Evolutionary conservation across 345 rosid species (phyloP), one percentile per base, ranked within the genome.

Genomic region (Linum trigynum): DNA sequence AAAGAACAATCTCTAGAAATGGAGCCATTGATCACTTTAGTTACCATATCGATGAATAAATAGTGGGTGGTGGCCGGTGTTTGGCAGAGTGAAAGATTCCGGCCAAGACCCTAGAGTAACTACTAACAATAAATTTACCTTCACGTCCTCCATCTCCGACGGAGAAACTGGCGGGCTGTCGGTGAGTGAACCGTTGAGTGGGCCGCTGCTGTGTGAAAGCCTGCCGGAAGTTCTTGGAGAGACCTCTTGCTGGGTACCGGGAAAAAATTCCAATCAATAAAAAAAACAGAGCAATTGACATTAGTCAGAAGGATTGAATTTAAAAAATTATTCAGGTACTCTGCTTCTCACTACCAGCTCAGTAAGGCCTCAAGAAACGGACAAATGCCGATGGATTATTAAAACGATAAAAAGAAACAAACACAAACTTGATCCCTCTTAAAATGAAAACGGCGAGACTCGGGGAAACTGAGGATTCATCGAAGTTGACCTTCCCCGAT

Each of bases 161-260:
- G 99, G 97, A 12, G 97, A 94, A 51, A 90, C 96, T 6, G 99
- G 99, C 37, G 99, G 96, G 72, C 99, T 90, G 80, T 90, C 97
- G 7, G 97, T 87, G 12, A 87, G 79, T 16, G 98, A 90, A 65
- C 91, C 91, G 38, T 74, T 86, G 16, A 86, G 83, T 68, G 96
- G 96, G 23, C 96, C 96, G 62, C 92, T 88, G 78, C 98, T 89
- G 59, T 91, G 92, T 5, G 96, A 89, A 48, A 89, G 85, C 76
- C 89, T 81, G 53, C 96, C 96, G 39, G 96, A 83, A 17, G 90
- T 85, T 69, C 96, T 81, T 61, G 95, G 91, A 45, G 99, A 85
- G 61, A 86, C 83, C 77, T 91, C 88, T 76, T 88, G 96, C 99
- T 88, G 90, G 77, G 64, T 65, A 23, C 16, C 16, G 15, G 9